Base-by-base conservation (phyloP, 495 filamentous ascomycete genomes). In the Friedmanniomyces endolithicus region DNA sequence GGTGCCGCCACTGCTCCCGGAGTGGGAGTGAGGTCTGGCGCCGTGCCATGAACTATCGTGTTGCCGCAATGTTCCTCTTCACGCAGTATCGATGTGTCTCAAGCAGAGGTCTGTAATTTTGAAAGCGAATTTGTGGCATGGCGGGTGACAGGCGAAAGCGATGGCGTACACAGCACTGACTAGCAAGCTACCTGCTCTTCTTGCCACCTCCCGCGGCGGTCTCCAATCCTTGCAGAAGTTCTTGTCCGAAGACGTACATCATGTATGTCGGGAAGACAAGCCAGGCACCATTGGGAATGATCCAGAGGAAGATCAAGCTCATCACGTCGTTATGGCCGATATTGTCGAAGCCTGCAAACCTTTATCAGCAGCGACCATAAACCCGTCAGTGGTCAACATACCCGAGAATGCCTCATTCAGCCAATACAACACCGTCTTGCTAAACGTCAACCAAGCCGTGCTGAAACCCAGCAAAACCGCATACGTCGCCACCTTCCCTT, bases 361-460 rank as follows among this genome's bases (percentile, higher is more conserved):
- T 6, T 24, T 24, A 23, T 48, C 2, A 25, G 17, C 25, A 46
- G 1, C 37, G 19, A n/a, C 1, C 44, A 12, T 17, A 40, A 37
- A 23, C 17, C 11, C 19, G 12, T 3, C 12, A 29, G 33, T 23
- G 6, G 12, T 2, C 12, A 11, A 50, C 52, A 11, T 55, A 59
- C 57, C 85, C 6, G 84, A 86, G 67, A 76, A 90, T 43, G 76
- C 73, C 67, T 94, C 89, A 59, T 85, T 85, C 31, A 90, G 64
- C 89, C 88, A 84, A 63, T 95, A 97, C 16, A 97, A 69, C 52
- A 86, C 63, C 16, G 90, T 95, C 79, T 95, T 95, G 69, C 81
- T 84, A 0, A 92, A 62, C 1, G 90, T 95, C 84, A 92, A 85
- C 2, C 88, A 73, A 6, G 80, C 80, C 1, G 82, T 76, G 29